Conservation (phyloP, 2,329 filamentous ascomycete species). For the Lachnellula cervina region DNA sequence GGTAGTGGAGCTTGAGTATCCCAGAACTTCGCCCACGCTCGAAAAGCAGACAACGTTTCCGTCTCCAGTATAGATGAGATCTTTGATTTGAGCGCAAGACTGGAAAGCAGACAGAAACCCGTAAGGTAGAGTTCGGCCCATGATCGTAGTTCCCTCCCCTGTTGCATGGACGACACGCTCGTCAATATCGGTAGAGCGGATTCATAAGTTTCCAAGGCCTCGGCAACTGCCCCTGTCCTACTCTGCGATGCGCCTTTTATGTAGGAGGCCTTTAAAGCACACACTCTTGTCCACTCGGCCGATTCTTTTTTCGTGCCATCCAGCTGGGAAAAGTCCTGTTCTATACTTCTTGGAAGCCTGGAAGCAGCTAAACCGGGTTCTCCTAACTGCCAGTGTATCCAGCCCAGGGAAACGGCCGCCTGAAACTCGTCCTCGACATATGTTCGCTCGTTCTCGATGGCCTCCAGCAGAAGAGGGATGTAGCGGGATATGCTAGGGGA, state of each 20-base stretch:
- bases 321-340: constrained; percentile 48
- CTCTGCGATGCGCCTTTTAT: constrained; percentile 64
- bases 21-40: constrained; percentile 69
- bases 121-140: constrained; percentile 78
- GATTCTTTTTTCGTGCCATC: constrained; percentile 47
- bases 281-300: constrained; percentile 76
- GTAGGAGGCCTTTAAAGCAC: constrained; percentile 72
- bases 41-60: constrained; percentile 52
- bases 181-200: constrained; percentile 61
- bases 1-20: constrained; percentile 40
- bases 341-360: constrained; percentile 60
- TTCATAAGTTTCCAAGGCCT: constrained; percentile 63
- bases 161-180: constrained; percentile 45
- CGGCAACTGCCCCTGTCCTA: constrained; percentile 43
- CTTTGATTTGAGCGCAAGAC: constrained; percentile 50
- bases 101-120: constrained; percentile 66
- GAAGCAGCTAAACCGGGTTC: constrained; percentile 60
- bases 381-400: constrained; percentile 74
- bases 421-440: constrained; percentile 63
- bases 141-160: constrained; percentile 62
- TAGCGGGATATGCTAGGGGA: constrained; percentile 25
- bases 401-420: constrained; percentile 76
- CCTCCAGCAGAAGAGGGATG: constrained; percentile 42
- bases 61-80: constrained; percentile 47
- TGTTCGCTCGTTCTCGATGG: constrained; percentile 53